These are phyloP conservation scores for Fraxinus angustifolia DNA, from an alignment of 305 asterid species.

Conservation along the genomic window DNA sequence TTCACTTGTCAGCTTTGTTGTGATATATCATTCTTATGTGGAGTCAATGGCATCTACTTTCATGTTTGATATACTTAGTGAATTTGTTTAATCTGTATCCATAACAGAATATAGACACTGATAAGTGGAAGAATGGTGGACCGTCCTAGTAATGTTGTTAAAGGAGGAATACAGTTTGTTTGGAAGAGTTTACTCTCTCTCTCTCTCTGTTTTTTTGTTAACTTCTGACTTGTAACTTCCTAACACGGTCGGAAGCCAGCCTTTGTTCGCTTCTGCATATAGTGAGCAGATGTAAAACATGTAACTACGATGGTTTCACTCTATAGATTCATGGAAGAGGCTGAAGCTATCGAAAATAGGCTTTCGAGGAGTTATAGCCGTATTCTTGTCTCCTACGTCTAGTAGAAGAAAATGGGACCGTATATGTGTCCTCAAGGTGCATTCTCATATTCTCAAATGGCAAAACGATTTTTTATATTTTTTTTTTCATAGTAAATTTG, in stretches of 20 bases:
- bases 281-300: background rate
- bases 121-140: background rate
- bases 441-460: background rate
- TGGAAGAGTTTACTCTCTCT: background rate
- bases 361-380: background rate
- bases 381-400: background rate
- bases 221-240: too few relatives aligned
- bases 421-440: background rate
- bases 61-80: background rate
- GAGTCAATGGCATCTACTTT: background rate
- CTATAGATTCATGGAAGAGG: background rate
- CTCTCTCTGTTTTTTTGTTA: background rate
- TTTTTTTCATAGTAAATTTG: background rate
- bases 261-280: background rate
- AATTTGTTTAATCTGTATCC: background rate
- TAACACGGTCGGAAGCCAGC: background rate
- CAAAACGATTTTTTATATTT: background rate
- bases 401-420: too few relatives aligned
- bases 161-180: background rate
- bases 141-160: background rate
- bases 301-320: background rate
- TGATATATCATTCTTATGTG: background rate
- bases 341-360: background rate
- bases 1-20: background rate
- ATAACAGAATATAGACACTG: background rate